Percentiles rank a stretch among this genome's conserved stretches.
Evolutionary conservation across 176 grass and related monocot genomes (phyloP).

Genomic region (maize (Zea mays)): Zm-B73-REFERENCE-NAM-5.0 NC_050097.1:180860001-180860500

Average conservation of each 20-base stretch:
- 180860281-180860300: no score
- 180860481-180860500: no score
- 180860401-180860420: slow-evolving; percentile 56
- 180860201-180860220: slow-evolving; percentile 75
- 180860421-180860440: slow-evolving; percentile 70
- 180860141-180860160: no score
- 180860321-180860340: no score
- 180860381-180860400: slow-evolving; percentile 50
- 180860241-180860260: slow-evolving; percentile 77
- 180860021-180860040: neutral
- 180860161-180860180: neutral
- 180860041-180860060: slow-evolving; percentile 8
- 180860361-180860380: no score
- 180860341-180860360: no score
- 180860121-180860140: no score
- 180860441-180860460: slow-evolving; percentile 11
- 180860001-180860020: neutral
- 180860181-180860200: slow-evolving; percentile 55
- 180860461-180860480: no score
- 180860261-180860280: slow-evolving; percentile 55
- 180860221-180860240: slow-evolving; percentile 65
- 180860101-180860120: no score
- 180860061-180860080: neutral
- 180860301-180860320: no score
- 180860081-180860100: no score